phyloP scores from a whole-genome alignment of 163 green algal species.

The Trebouxiophyceae sp. region DNA sequence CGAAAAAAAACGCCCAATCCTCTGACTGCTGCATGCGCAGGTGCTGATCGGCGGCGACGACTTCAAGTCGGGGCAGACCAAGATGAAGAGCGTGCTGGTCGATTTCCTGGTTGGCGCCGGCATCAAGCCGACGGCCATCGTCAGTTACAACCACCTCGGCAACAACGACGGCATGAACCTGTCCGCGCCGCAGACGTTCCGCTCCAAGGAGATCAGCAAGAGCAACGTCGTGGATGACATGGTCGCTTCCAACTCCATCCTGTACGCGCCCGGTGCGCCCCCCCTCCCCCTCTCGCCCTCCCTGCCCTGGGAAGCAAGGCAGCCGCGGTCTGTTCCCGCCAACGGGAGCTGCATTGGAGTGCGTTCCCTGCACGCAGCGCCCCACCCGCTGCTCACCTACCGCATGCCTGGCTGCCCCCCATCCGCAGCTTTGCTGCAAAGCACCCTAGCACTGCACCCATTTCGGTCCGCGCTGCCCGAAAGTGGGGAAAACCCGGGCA shows the following conservation, averaged over 20 bases:
- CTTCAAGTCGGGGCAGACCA: constrained; percentile 99
- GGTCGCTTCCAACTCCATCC: constrained; percentile 87
- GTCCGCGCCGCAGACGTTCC: constrained; percentile 88
- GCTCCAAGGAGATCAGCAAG: constrained; percentile 92
- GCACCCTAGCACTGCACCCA: too few relatives aligned
- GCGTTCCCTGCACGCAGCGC: too few relatives aligned
- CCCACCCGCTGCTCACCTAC: too few relatives aligned
- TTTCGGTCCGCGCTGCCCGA: too few relatives aligned
- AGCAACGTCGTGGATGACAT: constrained; percentile 99
- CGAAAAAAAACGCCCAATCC: not conserved
- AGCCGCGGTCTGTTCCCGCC: too few relatives aligned
- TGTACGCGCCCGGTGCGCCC: constrained; percentile 54
- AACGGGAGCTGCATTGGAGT: too few relatives aligned
- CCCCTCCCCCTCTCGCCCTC: too few relatives aligned
- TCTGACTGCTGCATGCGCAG: not conserved
- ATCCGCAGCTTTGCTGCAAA: too few relatives aligned
- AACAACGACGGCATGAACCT: constrained; percentile 99
- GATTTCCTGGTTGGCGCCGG: constrained; percentile 97
- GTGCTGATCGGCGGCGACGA: constrained; percentile 97
- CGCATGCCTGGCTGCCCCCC: too few relatives aligned
- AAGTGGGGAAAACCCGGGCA: too few relatives aligned
- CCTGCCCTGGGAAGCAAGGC: too few relatives aligned
- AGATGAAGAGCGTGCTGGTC: constrained; percentile 98
- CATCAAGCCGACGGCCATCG: constrained; percentile 96
- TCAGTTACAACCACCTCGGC: constrained; percentile 99